A percentile compares a stretch with the other conserved stretches of the same genome.
These are phyloP conservation scores for Salvia hispanica DNA, from an alignment of 257 asterid genomes.

Conservation along the genomic window DNA sequence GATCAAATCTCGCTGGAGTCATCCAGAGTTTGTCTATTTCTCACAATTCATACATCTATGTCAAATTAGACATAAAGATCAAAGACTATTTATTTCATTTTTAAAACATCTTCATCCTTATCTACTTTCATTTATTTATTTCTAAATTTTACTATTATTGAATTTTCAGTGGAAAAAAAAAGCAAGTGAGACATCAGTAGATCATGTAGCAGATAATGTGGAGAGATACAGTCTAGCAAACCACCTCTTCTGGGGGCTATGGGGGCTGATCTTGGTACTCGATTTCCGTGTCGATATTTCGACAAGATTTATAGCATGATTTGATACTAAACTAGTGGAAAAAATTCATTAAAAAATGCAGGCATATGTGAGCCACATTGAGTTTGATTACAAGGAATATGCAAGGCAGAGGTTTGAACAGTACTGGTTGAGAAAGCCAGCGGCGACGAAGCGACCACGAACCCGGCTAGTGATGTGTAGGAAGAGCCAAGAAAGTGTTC, in stretches of 20 bases:
- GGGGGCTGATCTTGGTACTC: slow-evolving; percentile 88
- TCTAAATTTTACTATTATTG: background rate
- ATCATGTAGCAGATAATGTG: slow-evolving; percentile 51
- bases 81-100: no score
- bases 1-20: slow-evolving; percentile 18
- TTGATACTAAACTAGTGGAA: background rate
- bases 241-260: slow-evolving; percentile 96
- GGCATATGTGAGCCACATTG: slow-evolving; percentile 78
- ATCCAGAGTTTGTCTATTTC: background rate
- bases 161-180: slow-evolving; percentile 51
- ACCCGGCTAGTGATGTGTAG: background rate
- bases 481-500: slow-evolving; percentile 17
- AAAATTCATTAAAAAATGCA: slow-evolving; percentile 40
- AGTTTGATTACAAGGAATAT: slow-evolving; percentile 80
- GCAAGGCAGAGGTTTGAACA: slow-evolving; percentile 88
- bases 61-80: background rate
- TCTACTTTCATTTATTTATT: background rate
- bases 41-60: slow-evolving; percentile 8
- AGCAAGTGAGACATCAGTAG: slow-evolving; percentile 45
- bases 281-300: background rate
- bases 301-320: background rate
- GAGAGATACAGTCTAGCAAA: slow-evolving; percentile 81
- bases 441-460: background rate
- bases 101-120: slow-evolving; percentile 13
- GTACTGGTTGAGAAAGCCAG: slow-evolving; percentile 64